Conservation (phyloP, 495 filamentous ascomycete genomes). For the Aspergillus saccharolyticus region DNA sequence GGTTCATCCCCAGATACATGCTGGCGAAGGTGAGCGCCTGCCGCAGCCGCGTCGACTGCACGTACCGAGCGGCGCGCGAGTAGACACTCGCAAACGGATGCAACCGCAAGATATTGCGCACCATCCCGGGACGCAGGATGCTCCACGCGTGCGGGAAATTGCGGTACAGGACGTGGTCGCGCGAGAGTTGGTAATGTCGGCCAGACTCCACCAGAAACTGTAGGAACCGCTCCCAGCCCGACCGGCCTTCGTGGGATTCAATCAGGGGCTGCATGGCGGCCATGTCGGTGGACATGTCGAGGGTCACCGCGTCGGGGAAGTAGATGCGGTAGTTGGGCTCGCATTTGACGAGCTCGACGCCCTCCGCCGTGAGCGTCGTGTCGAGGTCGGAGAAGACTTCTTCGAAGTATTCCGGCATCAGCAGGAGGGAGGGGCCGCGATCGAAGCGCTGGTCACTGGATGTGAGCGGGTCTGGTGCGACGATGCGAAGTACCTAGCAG, state of each 20-base stretch:
- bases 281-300: conserved; percentile 55
- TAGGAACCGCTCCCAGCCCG: conserved; percentile 59
- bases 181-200: conserved; percentile 57
- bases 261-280: conserved; percentile 59
- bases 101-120: background rate
- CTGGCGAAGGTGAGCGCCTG: conserved; percentile 67
- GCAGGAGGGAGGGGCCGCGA: conserved; percentile 63
- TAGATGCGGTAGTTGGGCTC: conserved; percentile 64
- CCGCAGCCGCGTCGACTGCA: conserved; percentile 59
- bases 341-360: conserved; percentile 59
- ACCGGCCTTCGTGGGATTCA: conserved; percentile 59
- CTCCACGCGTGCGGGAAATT: conserved; percentile 51
- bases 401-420: conserved; percentile 60
- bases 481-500: background rate
- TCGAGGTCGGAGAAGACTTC: conserved; percentile 59
- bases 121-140: background rate
- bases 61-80: conserved; percentile 27
- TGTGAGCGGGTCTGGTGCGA: background rate
- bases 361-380: conserved; percentile 54
- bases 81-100: background rate
- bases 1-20: conserved; percentile 76
- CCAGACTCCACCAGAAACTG: conserved; percentile 59
- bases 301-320: conserved; percentile 55
- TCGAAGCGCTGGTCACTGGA: conserved; percentile 52
- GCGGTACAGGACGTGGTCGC: conserved; percentile 52